Evolutionary conservation across 495 filamentous ascomycete species (phyloP), one percentile per base, ranked within the genome.

Genomic region (Chaetomium cochliodes): DNA sequence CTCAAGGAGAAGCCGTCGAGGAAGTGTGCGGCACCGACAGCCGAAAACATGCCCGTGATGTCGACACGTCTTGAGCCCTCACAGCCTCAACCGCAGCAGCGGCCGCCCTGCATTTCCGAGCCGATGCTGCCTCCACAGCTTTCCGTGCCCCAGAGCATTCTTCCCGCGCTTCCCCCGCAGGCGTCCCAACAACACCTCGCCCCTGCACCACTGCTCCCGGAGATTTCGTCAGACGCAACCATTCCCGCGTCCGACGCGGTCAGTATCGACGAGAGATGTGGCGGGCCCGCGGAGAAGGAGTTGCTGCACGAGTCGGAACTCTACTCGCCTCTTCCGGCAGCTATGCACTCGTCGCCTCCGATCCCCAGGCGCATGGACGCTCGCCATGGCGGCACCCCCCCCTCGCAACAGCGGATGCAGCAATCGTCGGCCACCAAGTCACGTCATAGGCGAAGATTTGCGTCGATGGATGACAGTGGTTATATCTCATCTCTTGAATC

Each of bases 401-500:
- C 93, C 20, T 86, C 87, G 4, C 80, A 85, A 7, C 84, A 81
- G 58, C 84, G 86, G n/a, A 76, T 82, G 44, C 77, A 81, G 22
- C 77, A 82, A 23, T 86, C 87, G 5, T 88, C 89, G 22, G 77
- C 73, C 37, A 74, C 79, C 49, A 80, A 78, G 49, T 82, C 81
- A 66, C 85, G 82, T 15, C 84, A 87, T 55, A 93, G 91, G 75
- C 86, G 89, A 52, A 93, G 90, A 72, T 84, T 86, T 68, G 79
- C 79, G 5, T 85, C 86, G 16, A 87, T 96, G 79, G 92, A 96
- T 68, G 94, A 98, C 70, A 97, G 93, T 74, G 94, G 94, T 13
- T 98, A 97, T 74, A 96, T 96, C 70, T 98, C 94, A 1, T 97
- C 93, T 0, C 79, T 98, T n/a, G 94, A 97, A 51, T 98, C 94